Evolutionary conservation across 2,329 filamentous ascomycete species (phyloP).

Genomic region (Coleophoma eucalyptorum): DNA sequence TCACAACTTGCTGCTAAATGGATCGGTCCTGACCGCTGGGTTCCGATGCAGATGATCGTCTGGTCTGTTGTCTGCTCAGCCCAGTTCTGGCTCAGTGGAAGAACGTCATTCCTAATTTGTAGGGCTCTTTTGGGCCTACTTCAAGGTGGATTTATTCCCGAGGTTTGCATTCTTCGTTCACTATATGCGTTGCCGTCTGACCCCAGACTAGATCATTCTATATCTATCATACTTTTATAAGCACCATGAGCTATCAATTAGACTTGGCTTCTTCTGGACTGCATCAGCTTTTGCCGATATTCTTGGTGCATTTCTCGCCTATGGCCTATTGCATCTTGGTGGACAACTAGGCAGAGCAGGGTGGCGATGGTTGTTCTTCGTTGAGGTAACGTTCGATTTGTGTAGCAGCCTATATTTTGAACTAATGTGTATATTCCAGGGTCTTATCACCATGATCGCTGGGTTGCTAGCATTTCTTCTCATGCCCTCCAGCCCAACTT

Average conservation of each 20-base stretch:
- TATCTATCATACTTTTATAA: constrained; percentile 25
- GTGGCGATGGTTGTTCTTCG: constrained; percentile 36
- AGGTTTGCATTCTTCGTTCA: constrained; percentile 48
- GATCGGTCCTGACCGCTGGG: constrained; percentile 46
- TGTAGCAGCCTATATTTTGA: constrained; percentile 20
- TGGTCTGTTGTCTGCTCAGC: constrained; percentile 53
- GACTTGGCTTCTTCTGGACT: constrained; percentile 22
- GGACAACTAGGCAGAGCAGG: constrained; percentile 15
- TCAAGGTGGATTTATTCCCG: constrained; percentile 23
- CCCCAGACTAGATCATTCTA: constrained; percentile 16
- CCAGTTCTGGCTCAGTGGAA: constrained; percentile 30
- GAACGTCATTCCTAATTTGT: constrained; percentile 28
- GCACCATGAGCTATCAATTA: constrained; percentile 18
- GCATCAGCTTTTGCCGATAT: constrained; percentile 16
- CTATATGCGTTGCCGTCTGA: constrained; percentile 44
- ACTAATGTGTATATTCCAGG: constrained; percentile 7
- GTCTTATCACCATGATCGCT: constrained; percentile 19
- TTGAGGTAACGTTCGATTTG: constrained; percentile 7
- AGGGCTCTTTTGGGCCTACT: constrained; percentile 20
- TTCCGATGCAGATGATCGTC: constrained; percentile 47
- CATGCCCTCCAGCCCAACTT: constrained; percentile 20
- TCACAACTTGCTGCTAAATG: constrained; percentile 45
- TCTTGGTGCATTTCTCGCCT: constrained; percentile 18
- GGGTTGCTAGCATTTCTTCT: constrained; percentile 16
- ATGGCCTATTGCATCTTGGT: constrained; percentile 19